Evolutionary conservation across 2,329 filamentous ascomycete species (phyloP), one percentile per base, ranked within the genome.

Genomic region (Penicillium fuscoglaucum): DNA sequence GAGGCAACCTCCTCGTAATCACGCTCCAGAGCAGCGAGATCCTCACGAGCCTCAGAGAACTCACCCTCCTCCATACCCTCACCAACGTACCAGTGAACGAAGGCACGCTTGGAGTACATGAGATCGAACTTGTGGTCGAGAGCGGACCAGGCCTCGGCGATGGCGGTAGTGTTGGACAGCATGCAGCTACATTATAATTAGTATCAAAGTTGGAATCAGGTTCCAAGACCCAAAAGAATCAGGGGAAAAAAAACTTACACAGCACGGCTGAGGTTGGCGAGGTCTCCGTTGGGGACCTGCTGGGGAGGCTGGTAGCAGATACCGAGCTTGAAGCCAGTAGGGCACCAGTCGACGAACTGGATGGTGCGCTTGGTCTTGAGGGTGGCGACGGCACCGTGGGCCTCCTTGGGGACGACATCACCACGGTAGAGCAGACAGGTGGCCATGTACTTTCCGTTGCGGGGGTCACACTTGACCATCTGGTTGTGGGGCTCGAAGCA

Each of bases 1-100:
- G 91, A 91, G 66, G 92, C 93, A 75, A 98, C 95, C 83, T 99
- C 95, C 83, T 97, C 93, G 82, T 99, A 99, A 78, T 99, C 93
- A 70, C 93, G 89, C 87, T 99, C 95, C 64, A 99, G 86, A 70
- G 95, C 95, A 78, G 95, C 95, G 78, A 99, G 83, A 82, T 99
- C 95, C 83, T 99, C 95, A 79, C 95, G 93, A 66, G 95, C 95
- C 85, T 99, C 95, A 58, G 91, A 96, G 87, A 99, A 99, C 82
- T 99, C 95, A 80, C 95, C 95, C 81, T 99, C 95, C 86, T 99
- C 95, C 95, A 99, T 99, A 87, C 95, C 95, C 85, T 98, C 95
- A 83, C 95, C 95, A 76, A 99, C 95, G 74, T 98, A 99, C 95
- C 95, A 99, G 83, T 99, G 95, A 66, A 99, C 95, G 82, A 99